These are phyloP conservation scores for Teratosphaeria pseudoeucalypti DNA, from an alignment of 2,329 filamentous ascomycete genomes.

Conservation along the genomic window DNA sequence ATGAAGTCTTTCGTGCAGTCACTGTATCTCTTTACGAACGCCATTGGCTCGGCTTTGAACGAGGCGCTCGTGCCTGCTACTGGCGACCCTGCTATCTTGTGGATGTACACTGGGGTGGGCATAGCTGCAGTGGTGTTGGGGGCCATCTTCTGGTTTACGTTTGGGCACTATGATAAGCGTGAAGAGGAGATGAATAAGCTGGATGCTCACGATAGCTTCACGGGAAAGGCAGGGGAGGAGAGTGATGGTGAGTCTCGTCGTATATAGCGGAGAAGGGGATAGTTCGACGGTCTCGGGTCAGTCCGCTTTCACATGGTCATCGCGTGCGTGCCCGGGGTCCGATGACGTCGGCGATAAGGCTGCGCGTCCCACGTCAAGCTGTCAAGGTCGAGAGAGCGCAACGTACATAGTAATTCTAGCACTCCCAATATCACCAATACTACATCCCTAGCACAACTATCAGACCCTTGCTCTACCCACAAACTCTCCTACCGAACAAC, in stretches of 20 bases:
- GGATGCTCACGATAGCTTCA: slow-evolving; percentile 18
- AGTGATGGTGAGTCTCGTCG: not conserved
- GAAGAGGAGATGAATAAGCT: slow-evolving; percentile 43
- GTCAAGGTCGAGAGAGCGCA: too few relatives aligned
- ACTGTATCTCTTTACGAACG: slow-evolving; percentile 52
- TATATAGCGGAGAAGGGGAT: not conserved
- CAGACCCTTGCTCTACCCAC: not conserved
- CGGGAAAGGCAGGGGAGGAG: slow-evolving; percentile 1
- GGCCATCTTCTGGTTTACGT: slow-evolving; percentile 20
- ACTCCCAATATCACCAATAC: too few relatives aligned
- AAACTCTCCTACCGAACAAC: not conserved
- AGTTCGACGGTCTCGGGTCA: too few relatives aligned
- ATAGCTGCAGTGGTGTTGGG: slow-evolving; percentile 13
- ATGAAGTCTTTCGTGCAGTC: slow-evolving; percentile 42
- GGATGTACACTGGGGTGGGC: slow-evolving; percentile 39
- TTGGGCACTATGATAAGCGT: slow-evolving; percentile 34
- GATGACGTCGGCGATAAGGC: too few relatives aligned
- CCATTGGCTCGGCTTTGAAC: slow-evolving; percentile 49
- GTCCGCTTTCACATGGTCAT: too few relatives aligned
- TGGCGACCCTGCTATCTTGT: slow-evolving; percentile 54
- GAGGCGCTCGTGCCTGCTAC: slow-evolving; percentile 51
- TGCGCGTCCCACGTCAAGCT: too few relatives aligned
- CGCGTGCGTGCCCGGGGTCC: too few relatives aligned
- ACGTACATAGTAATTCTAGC: too few relatives aligned
- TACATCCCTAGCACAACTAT: too few relatives aligned